Evolutionary conservation across 2,329 filamentous ascomycete species (phyloP).

Genomic region (Pseudopyricularia cyperi): DNA sequence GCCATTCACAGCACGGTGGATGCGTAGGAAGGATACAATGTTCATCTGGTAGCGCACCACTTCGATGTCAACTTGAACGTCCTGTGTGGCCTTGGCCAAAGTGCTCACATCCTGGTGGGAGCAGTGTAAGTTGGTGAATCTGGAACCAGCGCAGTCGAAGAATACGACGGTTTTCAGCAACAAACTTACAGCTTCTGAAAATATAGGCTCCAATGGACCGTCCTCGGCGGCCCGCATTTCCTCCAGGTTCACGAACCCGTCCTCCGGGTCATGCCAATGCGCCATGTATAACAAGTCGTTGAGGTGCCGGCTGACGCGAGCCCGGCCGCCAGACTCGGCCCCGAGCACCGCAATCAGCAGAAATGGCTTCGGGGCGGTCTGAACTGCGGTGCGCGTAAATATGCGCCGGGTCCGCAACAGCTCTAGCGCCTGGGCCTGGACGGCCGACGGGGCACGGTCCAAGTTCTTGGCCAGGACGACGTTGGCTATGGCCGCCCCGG

Average conservation of each 20-base stretch:
- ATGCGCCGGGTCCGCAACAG: conserved; percentile 70
- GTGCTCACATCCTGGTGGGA: conserved; percentile 34
- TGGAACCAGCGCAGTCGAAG: not conserved
- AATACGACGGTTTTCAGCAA: not conserved
- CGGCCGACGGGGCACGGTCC: conserved; percentile 54
- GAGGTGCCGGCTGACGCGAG: conserved; percentile 41
- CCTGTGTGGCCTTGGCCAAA: conserved; percentile 43
- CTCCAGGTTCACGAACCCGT: conserved; percentile 66
- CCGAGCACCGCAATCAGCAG: conserved; percentile 64
- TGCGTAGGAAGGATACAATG: conserved; percentile 71
- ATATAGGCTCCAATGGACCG: conserved; percentile 16
- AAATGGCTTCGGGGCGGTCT: conserved; percentile 65
- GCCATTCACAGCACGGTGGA: conserved; percentile 71
- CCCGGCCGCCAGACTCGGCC: conserved; percentile 28
- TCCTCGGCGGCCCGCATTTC: conserved; percentile 26
- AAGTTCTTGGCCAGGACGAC: conserved; percentile 73
- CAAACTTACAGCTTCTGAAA: conserved; percentile 28
- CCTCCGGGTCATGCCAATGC: conserved; percentile 63
- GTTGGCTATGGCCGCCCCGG: conserved; percentile 51
- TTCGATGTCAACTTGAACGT: conserved; percentile 58
- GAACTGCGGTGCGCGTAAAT: conserved; percentile 60
- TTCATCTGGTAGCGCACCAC: conserved; percentile 78
- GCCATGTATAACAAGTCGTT: conserved; percentile 83
- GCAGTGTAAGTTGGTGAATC: not conserved
- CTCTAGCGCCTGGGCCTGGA: conserved; percentile 72